Evolutionary conservation across 164 flowering plant species (phyloP).

Genomic region (Sedum album): DNA sequence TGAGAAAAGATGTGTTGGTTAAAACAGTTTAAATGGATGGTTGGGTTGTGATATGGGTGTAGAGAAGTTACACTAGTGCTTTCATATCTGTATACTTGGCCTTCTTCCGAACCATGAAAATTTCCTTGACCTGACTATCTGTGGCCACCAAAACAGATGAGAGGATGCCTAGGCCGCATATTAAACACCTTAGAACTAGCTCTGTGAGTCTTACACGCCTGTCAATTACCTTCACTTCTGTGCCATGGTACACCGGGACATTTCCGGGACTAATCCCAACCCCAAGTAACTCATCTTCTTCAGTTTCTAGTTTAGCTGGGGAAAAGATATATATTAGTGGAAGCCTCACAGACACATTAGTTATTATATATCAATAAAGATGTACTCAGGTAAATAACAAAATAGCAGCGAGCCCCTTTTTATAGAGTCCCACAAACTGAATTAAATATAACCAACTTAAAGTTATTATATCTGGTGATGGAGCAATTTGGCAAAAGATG

Average conservation of each 20-base stretch:
- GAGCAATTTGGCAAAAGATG: neutral
- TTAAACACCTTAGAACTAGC: slow-evolving; percentile 62
- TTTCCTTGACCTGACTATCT: slow-evolving; percentile 58
- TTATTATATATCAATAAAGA: too few relatives aligned
- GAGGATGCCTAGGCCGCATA: slow-evolving; percentile 57
- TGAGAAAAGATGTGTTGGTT: neutral
- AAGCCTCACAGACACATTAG: neutral
- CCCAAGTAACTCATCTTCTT: slow-evolving; percentile 54
- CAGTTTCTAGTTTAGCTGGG: slow-evolving; percentile 6
- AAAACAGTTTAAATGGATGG: neutral
- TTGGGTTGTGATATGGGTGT: slow-evolving; percentile 2
- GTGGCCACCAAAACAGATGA: slow-evolving; percentile 70
- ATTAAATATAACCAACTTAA: neutral
- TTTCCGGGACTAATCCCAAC: slow-evolving; percentile 78
- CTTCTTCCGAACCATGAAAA: slow-evolving; percentile 63
- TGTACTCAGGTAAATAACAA: neutral
- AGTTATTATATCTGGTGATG: neutral
- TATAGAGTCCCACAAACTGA: neutral
- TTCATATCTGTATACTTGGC: slow-evolving; percentile 88
- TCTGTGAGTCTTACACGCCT: slow-evolving; percentile 64
- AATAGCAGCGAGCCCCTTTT: neutral
- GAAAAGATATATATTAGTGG: neutral
- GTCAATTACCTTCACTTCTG: slow-evolving; percentile 49
- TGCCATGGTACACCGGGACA: slow-evolving; percentile 62
- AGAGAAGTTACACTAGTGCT: slow-evolving; percentile 59